Evolutionary conservation across 495 filamentous ascomycete genomes (phyloP).

Genomic region (Saxophila tyrrhenica): DNA sequence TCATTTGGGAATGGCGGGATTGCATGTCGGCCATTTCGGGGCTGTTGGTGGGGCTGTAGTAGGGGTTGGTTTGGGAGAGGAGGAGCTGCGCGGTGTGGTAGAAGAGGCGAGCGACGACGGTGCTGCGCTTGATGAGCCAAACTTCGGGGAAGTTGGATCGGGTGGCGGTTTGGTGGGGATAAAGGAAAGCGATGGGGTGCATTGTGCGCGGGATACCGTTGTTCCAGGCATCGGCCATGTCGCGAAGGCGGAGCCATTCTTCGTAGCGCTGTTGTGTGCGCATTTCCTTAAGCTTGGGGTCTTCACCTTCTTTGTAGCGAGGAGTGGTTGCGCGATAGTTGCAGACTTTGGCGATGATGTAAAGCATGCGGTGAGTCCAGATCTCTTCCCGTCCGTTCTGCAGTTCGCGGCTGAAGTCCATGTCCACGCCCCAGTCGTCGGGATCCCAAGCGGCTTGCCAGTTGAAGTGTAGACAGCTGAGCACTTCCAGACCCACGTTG

Average conservation of each 20-base stretch:
- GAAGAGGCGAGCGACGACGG: slow-evolving; percentile 74
- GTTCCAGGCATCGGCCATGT: slow-evolving; percentile 72
- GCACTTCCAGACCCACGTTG: slow-evolving; percentile 79
- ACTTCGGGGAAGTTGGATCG: slow-evolving; percentile 78
- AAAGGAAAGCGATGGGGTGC: slow-evolving; percentile 69
- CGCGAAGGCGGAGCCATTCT: slow-evolving; percentile 67
- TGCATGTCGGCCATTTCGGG: slow-evolving; percentile 60
- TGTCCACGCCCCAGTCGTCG: slow-evolving; percentile 81
- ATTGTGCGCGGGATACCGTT: slow-evolving; percentile 68
- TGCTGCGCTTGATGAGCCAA: slow-evolving; percentile 75
- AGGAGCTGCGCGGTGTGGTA: slow-evolving; percentile 79
- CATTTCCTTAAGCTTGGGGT: slow-evolving; percentile 49
- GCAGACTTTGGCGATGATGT: slow-evolving; percentile 76
- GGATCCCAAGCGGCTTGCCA: slow-evolving; percentile 87
- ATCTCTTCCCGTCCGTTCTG: slow-evolving; percentile 56
- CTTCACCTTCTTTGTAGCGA: slow-evolving; percentile 35
- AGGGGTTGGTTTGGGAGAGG: slow-evolving; percentile 69
- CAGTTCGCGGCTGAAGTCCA: slow-evolving; percentile 52
- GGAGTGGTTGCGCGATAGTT: slow-evolving; percentile 67
- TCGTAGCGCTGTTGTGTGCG: slow-evolving; percentile 51
- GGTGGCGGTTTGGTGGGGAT: slow-evolving; percentile 52
- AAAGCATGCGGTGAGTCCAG: slow-evolving; percentile 88
- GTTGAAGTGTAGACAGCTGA: slow-evolving; percentile 77
- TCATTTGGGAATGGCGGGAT: slow-evolving; percentile 60
- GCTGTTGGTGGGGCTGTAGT: slow-evolving; percentile 36